A percentile compares a stretch with the other conserved stretches of the same genome.
These are phyloP conservation scores for Cyathus striatus DNA, from an alignment of 768 basidiomycete genomes.

Conservation along the genomic window DNA sequence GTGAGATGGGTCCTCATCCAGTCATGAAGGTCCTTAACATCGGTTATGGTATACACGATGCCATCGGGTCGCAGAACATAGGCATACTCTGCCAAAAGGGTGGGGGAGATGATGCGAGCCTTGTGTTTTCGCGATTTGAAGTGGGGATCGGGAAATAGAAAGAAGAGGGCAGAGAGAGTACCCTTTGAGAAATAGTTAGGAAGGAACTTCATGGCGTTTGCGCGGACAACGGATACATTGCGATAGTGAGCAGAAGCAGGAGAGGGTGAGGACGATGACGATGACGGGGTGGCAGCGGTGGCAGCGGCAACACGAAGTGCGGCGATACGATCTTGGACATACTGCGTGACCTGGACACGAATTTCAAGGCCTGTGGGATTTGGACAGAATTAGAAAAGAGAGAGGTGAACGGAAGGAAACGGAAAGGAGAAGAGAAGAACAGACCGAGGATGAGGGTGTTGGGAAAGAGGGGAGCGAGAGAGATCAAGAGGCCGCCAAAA, in stretches of 20 bases:
- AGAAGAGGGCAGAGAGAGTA: slow-evolving; percentile 90
- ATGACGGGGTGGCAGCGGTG: slow-evolving; percentile 28
- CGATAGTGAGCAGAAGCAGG: slow-evolving; percentile 62
- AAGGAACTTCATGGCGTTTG: slow-evolving; percentile 98
- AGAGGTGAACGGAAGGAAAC: slow-evolving; percentile 3
- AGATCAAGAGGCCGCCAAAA: slow-evolving; percentile 89
- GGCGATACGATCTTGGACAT: slow-evolving; percentile 89
- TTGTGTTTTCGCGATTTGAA: slow-evolving; percentile 99
- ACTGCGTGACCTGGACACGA: slow-evolving; percentile 92
- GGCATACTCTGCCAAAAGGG: slow-evolving; percentile 96
- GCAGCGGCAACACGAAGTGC: slow-evolving; percentile 76
- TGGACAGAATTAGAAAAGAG: slow-evolving; percentile 1
- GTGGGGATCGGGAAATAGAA: slow-evolving; percentile 98
- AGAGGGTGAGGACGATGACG: slow-evolving; percentile 9
- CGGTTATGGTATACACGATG: slow-evolving; percentile 96
- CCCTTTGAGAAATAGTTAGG: slow-evolving; percentile 93
- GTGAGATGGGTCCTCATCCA: slow-evolving; percentile 95
- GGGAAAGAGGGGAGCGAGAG: slow-evolving; percentile 87
- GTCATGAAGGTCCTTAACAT: slow-evolving; percentile 87
- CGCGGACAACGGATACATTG: slow-evolving; percentile 91
- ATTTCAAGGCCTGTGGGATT: slow-evolving; percentile 85
- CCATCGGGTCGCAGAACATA: slow-evolving; percentile 92
- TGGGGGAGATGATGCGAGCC: slow-evolving; percentile 95
- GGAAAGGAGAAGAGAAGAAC: slow-evolving; percentile 14
- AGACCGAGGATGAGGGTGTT: slow-evolving; percentile 91